Base-by-base conservation (phyloP, 139 green algal species). In the Chlamydomonas applanata region DNA sequence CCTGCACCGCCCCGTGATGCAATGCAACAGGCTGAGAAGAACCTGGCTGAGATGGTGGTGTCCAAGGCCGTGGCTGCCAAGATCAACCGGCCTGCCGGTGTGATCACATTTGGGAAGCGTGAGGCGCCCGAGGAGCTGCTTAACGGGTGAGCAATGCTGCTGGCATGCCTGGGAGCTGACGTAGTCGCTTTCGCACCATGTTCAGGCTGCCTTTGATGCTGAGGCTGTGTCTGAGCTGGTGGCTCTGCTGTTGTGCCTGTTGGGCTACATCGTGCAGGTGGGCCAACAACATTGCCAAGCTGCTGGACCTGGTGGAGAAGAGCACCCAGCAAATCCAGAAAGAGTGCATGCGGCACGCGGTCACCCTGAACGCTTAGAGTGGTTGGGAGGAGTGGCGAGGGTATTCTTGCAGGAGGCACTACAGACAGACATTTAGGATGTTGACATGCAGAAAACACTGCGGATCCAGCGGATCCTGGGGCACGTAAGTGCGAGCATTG, bases 241-340 rank as follows among this genome's bases (percentile, higher is more conserved):
- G n/a, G n/a, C n/a, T 7, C 7, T 49, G 40, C 40, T 49, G 40
- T 49, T 49, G 40, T 49, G 40, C 40, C 40, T 49, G 40, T 11
- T 49, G 40, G 7, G 40, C 7, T 49, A 11, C 40, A 11, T 49
- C 7, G 40, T 49, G 11, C 70, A 57, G 25, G 40, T 98, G 94
- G 94, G 80, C 87, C 45, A 70, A 52, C 36, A 96, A 89, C 83
- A 97, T 98, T 54, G 77, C 74, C 46, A 84, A 83, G 78, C 84
- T 98, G 74, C 82, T 98, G 46, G 82, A 87, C 53, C 79, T 97
- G 45, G 94, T 98, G 34, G 94, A 98, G 80, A 95, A 93, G 80
- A 92, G 76, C 72, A 95, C 86, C 75, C 94, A 98, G 83, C 87
- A 96, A 82, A 97, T 98, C 63, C 83, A 92, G 65, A 97, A 97